phyloP scores from a whole-genome alignment of 768 basidiomycete species.

The Fistulinella prunicolor region DNA sequence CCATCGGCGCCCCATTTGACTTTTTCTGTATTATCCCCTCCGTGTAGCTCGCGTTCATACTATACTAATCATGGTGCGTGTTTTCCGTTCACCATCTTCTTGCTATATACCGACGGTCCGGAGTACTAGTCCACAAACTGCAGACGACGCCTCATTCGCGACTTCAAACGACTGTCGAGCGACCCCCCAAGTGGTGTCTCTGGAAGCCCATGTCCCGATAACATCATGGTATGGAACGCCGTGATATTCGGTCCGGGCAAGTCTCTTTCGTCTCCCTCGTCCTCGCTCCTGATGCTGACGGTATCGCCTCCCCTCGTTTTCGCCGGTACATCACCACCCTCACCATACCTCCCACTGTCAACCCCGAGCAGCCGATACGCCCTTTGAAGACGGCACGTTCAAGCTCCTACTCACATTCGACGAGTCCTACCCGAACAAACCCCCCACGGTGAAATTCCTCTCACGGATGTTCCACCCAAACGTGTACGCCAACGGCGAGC shows the following conservation, averaged over 20 bases:
- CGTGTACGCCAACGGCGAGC: slow-evolving; percentile 97
- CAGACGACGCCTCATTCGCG: slow-evolving; percentile 92
- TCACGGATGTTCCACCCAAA: slow-evolving; percentile 99
- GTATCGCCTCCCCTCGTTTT: background rate
- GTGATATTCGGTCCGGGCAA: slow-evolving; percentile 98
- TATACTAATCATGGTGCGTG: slow-evolving; percentile 22
- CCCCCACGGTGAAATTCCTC: slow-evolving; percentile 95
- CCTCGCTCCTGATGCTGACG: background rate
- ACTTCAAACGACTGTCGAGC: slow-evolving; percentile 92
- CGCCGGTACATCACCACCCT: background rate
- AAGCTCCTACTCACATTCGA: slow-evolving; percentile 93
- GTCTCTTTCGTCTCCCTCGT: slow-evolving; percentile 25
- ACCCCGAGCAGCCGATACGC: slow-evolving; percentile 75
- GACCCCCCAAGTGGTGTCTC: slow-evolving; percentile 97
- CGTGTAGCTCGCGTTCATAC: too few relatives aligned
- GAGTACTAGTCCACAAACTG: slow-evolving; percentile 81
- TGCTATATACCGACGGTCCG: background rate
- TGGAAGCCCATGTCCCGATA: slow-evolving; percentile 95
- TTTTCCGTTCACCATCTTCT: background rate
- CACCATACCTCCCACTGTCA: too few relatives aligned
- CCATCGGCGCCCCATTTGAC: background rate
- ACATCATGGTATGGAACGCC: slow-evolving; percentile 99
- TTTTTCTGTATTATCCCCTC: background rate
- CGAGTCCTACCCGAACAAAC: slow-evolving; percentile 98
- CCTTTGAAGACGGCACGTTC: slow-evolving; percentile 99